A percentile compares a stretch with the other conserved stretches of the same genome.
These are phyloP conservation scores for Botryotinia calthae DNA, from an alignment of 2,329 filamentous ascomycete species.

Conservation along the genomic window DNA sequence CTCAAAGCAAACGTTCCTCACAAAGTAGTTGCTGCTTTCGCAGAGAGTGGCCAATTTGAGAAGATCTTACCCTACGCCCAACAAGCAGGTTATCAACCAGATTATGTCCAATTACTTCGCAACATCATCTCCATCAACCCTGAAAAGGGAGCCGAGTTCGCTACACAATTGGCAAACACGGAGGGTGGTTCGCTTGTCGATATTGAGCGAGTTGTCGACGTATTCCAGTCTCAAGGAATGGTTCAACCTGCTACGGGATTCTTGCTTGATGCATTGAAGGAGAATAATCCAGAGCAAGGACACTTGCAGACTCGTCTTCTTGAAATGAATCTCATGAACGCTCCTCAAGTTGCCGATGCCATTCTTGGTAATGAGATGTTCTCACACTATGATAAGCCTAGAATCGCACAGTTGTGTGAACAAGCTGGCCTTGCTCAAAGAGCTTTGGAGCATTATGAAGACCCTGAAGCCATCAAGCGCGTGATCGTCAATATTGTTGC, in stretches of 20 bases:
- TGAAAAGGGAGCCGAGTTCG: conserved; percentile 93
- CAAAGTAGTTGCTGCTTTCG: conserved; percentile 93
- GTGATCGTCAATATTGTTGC: conserved; percentile 79
- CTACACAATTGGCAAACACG: conserved; percentile 84
- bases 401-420: conserved; percentile 88
- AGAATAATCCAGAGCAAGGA: conserved; percentile 90
- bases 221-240: conserved; percentile 98
- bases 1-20: conserved; percentile 84
- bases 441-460: conserved; percentile 92
- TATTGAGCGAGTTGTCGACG: conserved; percentile 90
- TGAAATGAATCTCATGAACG: conserved; percentile 97
- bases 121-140: conserved; percentile 80
- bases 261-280: conserved; percentile 89
- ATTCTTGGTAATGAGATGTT: conserved; percentile 99
- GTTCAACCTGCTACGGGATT: conserved; percentile 98
- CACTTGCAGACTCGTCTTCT: conserved; percentile 90
- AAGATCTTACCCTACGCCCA: conserved; percentile 91
- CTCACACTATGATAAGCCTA: conserved; percentile 88
- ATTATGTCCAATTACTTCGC: conserved; percentile 88
- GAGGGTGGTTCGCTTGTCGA: conserved; percentile 86
- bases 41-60: conserved; percentile 94
- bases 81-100: conserved; percentile 85
- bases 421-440: conserved; percentile 83
- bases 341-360: conserved; percentile 94
- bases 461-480: conserved; percentile 85